Evolutionary conservation across 176 grass and related monocot genomes (phyloP), one percentile per base, ranked within the genome.

Genomic region (Juncus effusus): DNA sequence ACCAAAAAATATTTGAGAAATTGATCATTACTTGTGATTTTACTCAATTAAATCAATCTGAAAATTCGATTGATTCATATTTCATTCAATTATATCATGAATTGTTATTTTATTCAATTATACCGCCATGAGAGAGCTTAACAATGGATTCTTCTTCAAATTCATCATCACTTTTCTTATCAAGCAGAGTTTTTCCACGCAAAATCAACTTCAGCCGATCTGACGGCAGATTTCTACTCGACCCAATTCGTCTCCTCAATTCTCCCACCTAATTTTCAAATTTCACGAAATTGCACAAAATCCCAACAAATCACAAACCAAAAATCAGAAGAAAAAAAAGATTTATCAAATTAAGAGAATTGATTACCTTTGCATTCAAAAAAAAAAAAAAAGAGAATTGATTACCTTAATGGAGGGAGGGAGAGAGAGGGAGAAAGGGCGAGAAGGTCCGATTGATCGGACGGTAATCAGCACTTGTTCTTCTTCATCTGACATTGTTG

Each of bases 141-240:
- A 45, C 63, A 42, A 55, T 63, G 57, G 83, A 28, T 28, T 28
- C 81, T 42, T 87, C 83, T 63, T 87, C 67, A 45, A 59, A 39
- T 9, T 59, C 56, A 13, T 69, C 73, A 41, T 12, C 40, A 41
- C 51, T 76, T 36, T 72, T 64, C 16, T 73, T 77, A 39, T 73
- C 66, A 59, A 65, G 83, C 52, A 95, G 78, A 7, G 78, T 87
- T 16, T 56, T 80, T 54, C 86, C 90, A 11, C 67, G 78, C 38
- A 90, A 72, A 65, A 95, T 75, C 40, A 95, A 67, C 70, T 88
- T 88, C 65, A 95, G 74, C 7, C 86, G 83, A 16, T 77, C 86
- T 62, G 79, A 68, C 3, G 78, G 72, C 52, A 95, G 75, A 64
- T 59, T 75, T 41, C 80, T 75, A 16, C 72, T 64, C 51, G 61